phyloP scores from a whole-genome alignment of 2,329 filamentous ascomycete genomes.

The Talaromyces sp. region DNA sequence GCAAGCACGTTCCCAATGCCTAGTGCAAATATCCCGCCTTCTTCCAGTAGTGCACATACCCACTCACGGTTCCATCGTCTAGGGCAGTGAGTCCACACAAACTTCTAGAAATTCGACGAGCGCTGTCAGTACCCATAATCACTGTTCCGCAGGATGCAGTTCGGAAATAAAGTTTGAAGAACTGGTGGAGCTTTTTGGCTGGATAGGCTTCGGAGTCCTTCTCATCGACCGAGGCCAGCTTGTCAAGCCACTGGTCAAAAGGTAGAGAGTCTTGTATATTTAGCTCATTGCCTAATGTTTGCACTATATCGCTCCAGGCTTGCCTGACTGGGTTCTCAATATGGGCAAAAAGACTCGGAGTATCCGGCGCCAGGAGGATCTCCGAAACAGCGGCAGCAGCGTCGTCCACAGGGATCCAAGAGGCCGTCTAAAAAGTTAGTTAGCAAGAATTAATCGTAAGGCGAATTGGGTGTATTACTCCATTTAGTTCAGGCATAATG shows the following conservation, averaged over 20 bases:
- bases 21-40: background rate
- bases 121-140: background rate
- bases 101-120: background rate
- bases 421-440: background rate
- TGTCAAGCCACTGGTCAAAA: background rate
- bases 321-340: background rate
- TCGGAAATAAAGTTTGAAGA: background rate
- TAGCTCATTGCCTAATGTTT: background rate
- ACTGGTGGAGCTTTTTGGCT: background rate
- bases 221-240: background rate
- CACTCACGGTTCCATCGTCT: background rate
- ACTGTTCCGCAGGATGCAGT: background rate
- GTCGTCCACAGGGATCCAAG: background rate
- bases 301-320: background rate
- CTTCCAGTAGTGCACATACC: background rate
- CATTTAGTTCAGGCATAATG: background rate
- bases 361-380: background rate
- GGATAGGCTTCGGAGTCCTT: background rate
- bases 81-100: background rate
- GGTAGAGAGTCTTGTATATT: background rate
- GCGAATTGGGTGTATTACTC: background rate
- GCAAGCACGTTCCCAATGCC: background rate
- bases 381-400: background rate
- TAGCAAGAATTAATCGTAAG: background rate
- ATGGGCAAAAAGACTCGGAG: background rate